A percentile compares a stretch with the other conserved stretches of the same genome.
Conservation (phyloP, 805 yeast genomes). For the Zygosaccharomyces bailii region DNA sequence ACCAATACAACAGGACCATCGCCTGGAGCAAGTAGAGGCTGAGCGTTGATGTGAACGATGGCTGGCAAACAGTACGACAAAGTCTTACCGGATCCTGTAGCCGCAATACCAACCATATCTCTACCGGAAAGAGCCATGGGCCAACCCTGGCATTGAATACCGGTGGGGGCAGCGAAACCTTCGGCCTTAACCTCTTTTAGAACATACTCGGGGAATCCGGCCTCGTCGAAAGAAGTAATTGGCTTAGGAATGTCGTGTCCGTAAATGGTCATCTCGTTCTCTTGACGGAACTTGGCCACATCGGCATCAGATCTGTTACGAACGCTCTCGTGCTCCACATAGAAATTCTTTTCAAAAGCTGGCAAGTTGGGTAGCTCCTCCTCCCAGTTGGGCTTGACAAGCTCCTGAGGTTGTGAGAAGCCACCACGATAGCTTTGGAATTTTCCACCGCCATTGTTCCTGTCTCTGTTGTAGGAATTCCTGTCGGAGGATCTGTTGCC, state of each 20-base stretch:
- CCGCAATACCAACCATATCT: constrained; percentile 98
- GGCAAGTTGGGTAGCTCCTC: constrained; percentile 58
- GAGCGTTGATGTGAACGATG: constrained; percentile 97
- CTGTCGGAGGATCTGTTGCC: constrained; percentile 40
- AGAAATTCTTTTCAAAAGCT: constrained; percentile 91
- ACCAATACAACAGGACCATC: constrained; percentile 97
- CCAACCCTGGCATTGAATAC: constrained; percentile 99
- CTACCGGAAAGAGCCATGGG: constrained; percentile 99
- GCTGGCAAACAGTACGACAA: constrained; percentile 95
- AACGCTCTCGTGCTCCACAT: constrained; percentile 79
- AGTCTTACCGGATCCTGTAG: constrained; percentile 99
- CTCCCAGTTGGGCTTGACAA: constrained; percentile 75
- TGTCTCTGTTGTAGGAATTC: constrained; percentile 37
- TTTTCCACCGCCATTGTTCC: constrained; percentile 41
- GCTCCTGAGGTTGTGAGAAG: constrained; percentile 35
- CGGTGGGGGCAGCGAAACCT: constrained; percentile 93
- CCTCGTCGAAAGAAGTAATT: constrained; percentile 88
- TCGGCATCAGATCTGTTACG: constrained; percentile 71
- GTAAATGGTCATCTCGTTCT: constrained; percentile 77
- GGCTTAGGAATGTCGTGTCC: constrained; percentile 94
- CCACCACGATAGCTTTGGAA: constrained; percentile 12
- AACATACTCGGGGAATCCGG: constrained; percentile 96
- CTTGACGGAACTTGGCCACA: constrained; percentile 69
- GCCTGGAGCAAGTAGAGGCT: constrained; percentile 86
- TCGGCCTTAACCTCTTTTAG: constrained; percentile 81